A percentile compares a stretch with the other conserved stretches of the same genome.
These are phyloP conservation scores for Arthrobotrys megalospora DNA, from an alignment of 2,329 filamentous ascomycete species.

Conservation along the genomic window DNA sequence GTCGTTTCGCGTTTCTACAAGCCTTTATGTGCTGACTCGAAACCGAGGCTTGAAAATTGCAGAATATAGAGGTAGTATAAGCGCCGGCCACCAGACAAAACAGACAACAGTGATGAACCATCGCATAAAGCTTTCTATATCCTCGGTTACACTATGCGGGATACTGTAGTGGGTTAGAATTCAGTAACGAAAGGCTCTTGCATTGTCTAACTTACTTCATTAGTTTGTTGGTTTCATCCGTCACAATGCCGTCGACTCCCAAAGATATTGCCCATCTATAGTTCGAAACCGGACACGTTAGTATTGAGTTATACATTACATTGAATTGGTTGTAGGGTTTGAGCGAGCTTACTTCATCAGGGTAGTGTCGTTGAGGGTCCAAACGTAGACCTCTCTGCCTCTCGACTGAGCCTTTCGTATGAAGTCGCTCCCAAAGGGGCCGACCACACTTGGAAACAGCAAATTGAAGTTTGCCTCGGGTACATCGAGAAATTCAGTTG, in stretches of 20 bases:
- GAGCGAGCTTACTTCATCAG: conserved; percentile 80
- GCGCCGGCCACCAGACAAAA: conserved; percentile 53
- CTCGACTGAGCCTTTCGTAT: conserved; percentile 74
- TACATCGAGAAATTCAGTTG: conserved; percentile 78
- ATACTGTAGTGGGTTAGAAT: conserved; percentile 10
- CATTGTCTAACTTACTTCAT: conserved; percentile 24
- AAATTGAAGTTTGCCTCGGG: conserved; percentile 85
- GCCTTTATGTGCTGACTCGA: conserved; percentile 25
- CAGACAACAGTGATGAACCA: conserved; percentile 37
- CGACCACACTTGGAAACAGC: conserved; percentile 77
- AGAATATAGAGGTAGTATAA: conserved; percentile 51
- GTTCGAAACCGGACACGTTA: not conserved
- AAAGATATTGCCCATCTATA: conserved; percentile 53
- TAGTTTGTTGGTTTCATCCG: conserved; percentile 79
- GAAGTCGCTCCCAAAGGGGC: conserved; percentile 78
- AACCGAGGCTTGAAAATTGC: conserved; percentile 51
- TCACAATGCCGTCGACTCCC: conserved; percentile 83
- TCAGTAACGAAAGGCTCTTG: not conserved
- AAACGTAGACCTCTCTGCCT: conserved; percentile 78
- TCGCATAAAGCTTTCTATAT: conserved; percentile 23
- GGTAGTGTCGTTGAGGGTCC: conserved; percentile 86
- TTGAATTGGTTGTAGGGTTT: not conserved
- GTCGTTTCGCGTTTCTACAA: not conserved
- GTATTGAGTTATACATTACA: not conserved
- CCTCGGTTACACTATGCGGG: conserved; percentile 24